These are phyloP conservation scores for Colletotrichum viniferum DNA, from an alignment of 2,329 filamentous ascomycete species.

Conservation along the genomic window DNA sequence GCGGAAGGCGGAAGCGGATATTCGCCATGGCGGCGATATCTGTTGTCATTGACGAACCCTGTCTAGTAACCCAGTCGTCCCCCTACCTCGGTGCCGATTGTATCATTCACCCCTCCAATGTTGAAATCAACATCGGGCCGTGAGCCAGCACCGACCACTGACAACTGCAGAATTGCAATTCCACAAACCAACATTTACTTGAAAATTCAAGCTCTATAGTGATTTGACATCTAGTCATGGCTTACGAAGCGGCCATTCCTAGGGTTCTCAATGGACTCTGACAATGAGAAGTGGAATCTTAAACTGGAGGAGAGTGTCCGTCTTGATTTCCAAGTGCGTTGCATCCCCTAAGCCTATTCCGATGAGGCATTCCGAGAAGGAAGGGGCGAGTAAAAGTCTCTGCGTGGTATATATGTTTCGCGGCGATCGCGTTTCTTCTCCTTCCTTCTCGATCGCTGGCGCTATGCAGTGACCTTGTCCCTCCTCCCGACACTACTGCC, in stretches of 20 bases:
- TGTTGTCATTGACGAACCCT: conserved; percentile 15
- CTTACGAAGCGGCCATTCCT: neutral
- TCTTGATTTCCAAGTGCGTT: neutral
- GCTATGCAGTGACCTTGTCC: neutral
- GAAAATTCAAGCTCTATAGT: neutral
- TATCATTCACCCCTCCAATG: conserved; percentile 9
- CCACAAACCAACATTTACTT: neutral
- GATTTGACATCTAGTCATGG: neutral
- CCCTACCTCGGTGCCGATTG: neutral
- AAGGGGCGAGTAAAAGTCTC: accelerated
- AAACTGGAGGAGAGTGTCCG: neutral
- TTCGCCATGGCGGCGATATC: neutral
- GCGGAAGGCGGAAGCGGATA: neutral
- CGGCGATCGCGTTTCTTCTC: neutral
- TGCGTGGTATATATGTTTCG: neutral
- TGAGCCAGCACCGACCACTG: neutral
- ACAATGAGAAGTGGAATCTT: neutral
- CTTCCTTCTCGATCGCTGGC: neutral
- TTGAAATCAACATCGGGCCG: conserved; percentile 7
- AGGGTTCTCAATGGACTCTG: neutral
- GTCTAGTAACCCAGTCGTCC: neutral
- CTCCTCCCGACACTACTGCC: neutral
- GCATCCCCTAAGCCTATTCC: neutral
- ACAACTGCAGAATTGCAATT: neutral
- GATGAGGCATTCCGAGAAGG: neutral